phyloP scores from a whole-genome alignment of 208 protist genomes.

The Leishmania major region DNA sequence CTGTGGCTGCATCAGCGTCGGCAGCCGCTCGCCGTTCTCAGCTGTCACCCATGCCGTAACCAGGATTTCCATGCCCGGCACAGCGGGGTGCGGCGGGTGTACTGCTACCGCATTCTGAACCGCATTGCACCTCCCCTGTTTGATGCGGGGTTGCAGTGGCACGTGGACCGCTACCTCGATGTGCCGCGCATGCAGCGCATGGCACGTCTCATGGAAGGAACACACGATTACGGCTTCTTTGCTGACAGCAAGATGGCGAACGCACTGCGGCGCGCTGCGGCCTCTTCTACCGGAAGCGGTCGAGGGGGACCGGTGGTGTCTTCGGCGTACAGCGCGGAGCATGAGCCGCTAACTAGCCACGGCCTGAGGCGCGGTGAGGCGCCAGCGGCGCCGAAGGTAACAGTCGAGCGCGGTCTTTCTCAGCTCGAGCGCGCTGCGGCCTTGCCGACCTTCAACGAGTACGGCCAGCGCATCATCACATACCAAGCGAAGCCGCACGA shows the following conservation, averaged over 20 bases:
- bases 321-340: conserved; percentile 50
- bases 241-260: conserved; percentile 88
- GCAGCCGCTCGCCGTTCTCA: conserved; percentile 78
- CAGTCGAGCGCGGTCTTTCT: conserved; percentile 54
- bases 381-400: conserved; percentile 65
- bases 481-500: conserved; percentile 66
- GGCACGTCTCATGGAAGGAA: conserved; percentile 70
- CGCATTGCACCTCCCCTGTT: conserved; percentile 87
- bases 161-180: conserved; percentile 87
- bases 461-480: conserved; percentile 68
- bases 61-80: conserved; percentile 90
- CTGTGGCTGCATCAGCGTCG: conserved; percentile 80
- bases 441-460: conserved; percentile 86
- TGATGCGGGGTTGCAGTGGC: conserved; percentile 86
- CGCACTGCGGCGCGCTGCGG: conserved; percentile 70
- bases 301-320: conserved; percentile 29
- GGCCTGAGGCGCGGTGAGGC: conserved; percentile 31
- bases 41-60: conserved; percentile 72
- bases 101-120: conserved; percentile 92
- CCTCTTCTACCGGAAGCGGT: conserved; percentile 6
- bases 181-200: conserved; percentile 83
- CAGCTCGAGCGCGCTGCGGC: conserved; percentile 71
- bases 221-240: conserved; percentile 86
- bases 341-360: conserved; percentile 44
- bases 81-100: conserved; percentile 70